Conservation (phyloP, 2,329 filamentous ascomycete species). For the Rhytidhysteron rufulum region DNA sequence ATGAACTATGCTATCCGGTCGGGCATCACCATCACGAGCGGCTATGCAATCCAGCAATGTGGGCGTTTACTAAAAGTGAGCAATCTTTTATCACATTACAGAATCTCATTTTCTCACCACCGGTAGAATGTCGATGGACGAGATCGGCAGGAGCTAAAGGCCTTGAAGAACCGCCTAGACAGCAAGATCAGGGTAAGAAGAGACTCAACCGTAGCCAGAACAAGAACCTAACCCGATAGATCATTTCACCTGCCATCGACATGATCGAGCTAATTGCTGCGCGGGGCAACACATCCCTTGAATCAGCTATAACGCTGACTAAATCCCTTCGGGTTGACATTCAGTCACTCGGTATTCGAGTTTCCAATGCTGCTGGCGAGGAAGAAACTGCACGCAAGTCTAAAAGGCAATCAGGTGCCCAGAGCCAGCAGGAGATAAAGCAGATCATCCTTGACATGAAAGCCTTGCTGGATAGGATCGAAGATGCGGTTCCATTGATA, state of each 20-base stretch:
- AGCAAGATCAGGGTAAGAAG: conserved; percentile 73
- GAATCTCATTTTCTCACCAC: background rate
- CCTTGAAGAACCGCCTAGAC: conserved; percentile 70
- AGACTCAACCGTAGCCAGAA: background rate
- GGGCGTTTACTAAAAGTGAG: conserved; percentile 66
- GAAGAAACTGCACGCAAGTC: conserved; percentile 52
- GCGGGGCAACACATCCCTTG: conserved; percentile 73
- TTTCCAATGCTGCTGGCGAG: conserved; percentile 65
- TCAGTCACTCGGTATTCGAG: conserved; percentile 68
- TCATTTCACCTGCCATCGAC: conserved; percentile 86
- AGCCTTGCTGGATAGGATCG: conserved; percentile 70
- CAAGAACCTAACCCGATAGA: conserved; percentile 43
- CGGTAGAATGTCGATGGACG: conserved; percentile 58
- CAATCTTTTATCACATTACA: conserved; percentile 8
- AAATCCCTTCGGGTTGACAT: conserved; percentile 82
- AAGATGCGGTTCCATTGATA: conserved; percentile 86
- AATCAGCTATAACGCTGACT: conserved; percentile 79
- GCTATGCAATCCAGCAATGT: conserved; percentile 80
- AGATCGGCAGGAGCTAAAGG: conserved; percentile 66
- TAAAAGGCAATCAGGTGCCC: conserved; percentile 48
- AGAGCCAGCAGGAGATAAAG: conserved; percentile 62
- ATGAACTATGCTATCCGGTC: conserved; percentile 89
- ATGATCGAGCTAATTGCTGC: conserved; percentile 85
- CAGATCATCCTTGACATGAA: conserved; percentile 73
- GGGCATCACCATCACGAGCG: conserved; percentile 79